Conservation (phyloP, 768 basidiomycete species). For the Lactarius psammicola region DNA sequence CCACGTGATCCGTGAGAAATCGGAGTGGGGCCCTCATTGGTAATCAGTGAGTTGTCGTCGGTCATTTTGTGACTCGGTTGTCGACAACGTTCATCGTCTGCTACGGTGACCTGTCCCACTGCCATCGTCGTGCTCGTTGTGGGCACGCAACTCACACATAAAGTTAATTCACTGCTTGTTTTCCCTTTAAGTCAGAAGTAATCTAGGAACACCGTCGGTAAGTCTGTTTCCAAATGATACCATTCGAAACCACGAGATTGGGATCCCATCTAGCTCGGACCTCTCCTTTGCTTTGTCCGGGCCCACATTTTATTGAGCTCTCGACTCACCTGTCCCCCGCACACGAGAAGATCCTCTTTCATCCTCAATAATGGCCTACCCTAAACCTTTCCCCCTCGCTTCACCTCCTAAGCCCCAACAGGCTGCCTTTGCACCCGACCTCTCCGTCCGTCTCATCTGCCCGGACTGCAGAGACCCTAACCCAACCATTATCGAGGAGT, state of each 20-base stretch:
- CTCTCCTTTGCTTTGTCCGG: neutral
- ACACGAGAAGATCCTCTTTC: conserved; percentile 6
- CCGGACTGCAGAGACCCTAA: conserved; percentile 94
- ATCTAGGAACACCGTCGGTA: neutral
- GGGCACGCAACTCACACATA: neutral
- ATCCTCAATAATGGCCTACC: conserved; percentile 25
- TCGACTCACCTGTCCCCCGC: neutral
- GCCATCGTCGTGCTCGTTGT: neutral
- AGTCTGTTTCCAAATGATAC: neutral
- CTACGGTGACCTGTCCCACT: neutral
- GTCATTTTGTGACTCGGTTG: neutral
- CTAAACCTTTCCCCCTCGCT: conserved; percentile 75
- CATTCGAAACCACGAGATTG: neutral
- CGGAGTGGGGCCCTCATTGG: neutral
- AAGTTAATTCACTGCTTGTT: neutral
- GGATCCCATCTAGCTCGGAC: conserved; percentile 5
- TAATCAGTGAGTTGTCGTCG: neutral
- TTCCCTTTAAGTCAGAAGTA: neutral
- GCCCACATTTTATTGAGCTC: neutral
- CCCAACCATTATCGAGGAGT: conserved; percentile 96
- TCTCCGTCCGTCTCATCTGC: conserved; percentile 87
- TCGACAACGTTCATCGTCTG: conserved; percentile 2
- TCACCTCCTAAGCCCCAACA: conserved; percentile 53
- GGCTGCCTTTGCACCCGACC: conserved; percentile 72
- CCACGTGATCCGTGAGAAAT: neutral